A percentile compares a stretch with the other conserved stretches of the same genome.
These are phyloP conservation scores for Saitoella complicata DNA, from an alignment of 805 yeast species.

Conservation along the genomic window DNA sequence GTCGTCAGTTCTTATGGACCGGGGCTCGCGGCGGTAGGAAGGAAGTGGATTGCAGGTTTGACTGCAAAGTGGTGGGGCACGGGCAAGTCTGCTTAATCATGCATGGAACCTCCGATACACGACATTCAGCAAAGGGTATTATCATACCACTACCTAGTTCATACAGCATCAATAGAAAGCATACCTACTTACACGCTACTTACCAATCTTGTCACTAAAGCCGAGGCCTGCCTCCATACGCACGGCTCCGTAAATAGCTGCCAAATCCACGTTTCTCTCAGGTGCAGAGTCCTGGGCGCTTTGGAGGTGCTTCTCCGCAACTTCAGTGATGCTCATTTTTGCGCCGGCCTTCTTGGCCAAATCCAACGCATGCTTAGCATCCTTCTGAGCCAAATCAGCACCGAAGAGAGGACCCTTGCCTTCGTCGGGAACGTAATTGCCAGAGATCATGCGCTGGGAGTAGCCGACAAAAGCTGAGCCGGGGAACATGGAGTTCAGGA, in stretches of 20 bases:
- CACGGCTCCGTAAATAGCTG: slow-evolving; percentile 17
- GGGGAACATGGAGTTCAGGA: slow-evolving; percentile 12
- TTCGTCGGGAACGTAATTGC: slow-evolving; percentile 13
- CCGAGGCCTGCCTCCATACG: slow-evolving; percentile 16
- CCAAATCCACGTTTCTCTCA: slow-evolving; percentile 13
- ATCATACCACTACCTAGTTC: no score
- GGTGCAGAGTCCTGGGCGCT: slow-evolving; percentile 12
- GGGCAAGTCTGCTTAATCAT: no score
- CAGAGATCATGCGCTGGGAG: slow-evolving; percentile 10
- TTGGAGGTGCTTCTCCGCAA: slow-evolving; percentile 11
- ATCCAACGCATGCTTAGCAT: slow-evolving; percentile 14
- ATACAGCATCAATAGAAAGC: no score
- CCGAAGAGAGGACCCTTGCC: slow-evolving; percentile 13
- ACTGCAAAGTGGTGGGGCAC: no score
- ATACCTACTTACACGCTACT: no score
- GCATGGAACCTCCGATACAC: no score
- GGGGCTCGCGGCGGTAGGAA: no score
- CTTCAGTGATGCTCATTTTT: slow-evolving; percentile 13
- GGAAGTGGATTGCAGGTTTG: no score
- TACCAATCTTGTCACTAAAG: no score
- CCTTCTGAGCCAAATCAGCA: slow-evolving; percentile 16
- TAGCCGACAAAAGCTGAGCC: slow-evolving; percentile 10
- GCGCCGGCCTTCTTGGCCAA: slow-evolving; percentile 14
- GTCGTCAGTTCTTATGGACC: no score
- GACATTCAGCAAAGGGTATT: no score